These are phyloP conservation scores for Bifiguratus adelaidae DNA, from an alignment of 192 early-diverging fungal genomes.

Conservation along the genomic window DNA sequence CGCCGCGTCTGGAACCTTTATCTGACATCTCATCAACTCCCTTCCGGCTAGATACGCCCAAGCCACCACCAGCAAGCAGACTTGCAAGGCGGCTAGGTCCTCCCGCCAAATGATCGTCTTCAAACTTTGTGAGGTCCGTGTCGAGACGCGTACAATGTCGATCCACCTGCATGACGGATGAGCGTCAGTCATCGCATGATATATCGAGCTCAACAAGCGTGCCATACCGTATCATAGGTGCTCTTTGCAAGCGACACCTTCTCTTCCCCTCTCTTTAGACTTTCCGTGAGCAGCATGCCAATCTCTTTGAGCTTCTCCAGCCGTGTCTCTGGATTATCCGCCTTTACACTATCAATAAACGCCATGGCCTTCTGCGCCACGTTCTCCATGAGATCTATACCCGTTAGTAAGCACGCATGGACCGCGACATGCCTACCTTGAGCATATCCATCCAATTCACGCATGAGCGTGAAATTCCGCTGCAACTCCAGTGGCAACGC, in stretches of 20 bases:
- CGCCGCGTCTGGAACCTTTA: too few species aligned
- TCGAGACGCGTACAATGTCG: slow-evolving; percentile 82
- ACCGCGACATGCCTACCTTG: slow-evolving; percentile 32
- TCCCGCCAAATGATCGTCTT: slow-evolving; percentile 88
- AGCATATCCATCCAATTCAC: slow-evolving; percentile 75
- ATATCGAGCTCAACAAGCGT: too few species aligned
- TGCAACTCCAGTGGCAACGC: slow-evolving; percentile 67
- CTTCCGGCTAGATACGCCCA: too few species aligned
- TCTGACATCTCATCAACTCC: too few species aligned
- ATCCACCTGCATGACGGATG: slow-evolving; percentile 48
- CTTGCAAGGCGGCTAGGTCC: too few species aligned
- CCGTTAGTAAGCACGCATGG: background rate
- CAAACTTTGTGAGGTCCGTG: slow-evolving; percentile 84
- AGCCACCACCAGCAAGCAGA: too few species aligned
- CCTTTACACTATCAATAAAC: slow-evolving; percentile 58
- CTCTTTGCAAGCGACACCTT: slow-evolving; percentile 89
- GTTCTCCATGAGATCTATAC: slow-evolving; percentile 56
- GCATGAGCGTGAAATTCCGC: slow-evolving; percentile 88
- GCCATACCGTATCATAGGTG: slow-evolving; percentile 79
- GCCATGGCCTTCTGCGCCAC: slow-evolving; percentile 55
- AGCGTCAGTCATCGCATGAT: background rate
- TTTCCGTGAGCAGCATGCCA: slow-evolving; percentile 52
- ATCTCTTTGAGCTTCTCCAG: slow-evolving; percentile 40
- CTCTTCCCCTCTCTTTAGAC: slow-evolving; percentile 81
- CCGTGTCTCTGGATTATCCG: slow-evolving; percentile 38